A percentile compares a stretch with the other conserved stretches of the same genome.
Conservation (phyloP, 805 yeast genomes). For the Wickerhamiella galacta region DNA sequence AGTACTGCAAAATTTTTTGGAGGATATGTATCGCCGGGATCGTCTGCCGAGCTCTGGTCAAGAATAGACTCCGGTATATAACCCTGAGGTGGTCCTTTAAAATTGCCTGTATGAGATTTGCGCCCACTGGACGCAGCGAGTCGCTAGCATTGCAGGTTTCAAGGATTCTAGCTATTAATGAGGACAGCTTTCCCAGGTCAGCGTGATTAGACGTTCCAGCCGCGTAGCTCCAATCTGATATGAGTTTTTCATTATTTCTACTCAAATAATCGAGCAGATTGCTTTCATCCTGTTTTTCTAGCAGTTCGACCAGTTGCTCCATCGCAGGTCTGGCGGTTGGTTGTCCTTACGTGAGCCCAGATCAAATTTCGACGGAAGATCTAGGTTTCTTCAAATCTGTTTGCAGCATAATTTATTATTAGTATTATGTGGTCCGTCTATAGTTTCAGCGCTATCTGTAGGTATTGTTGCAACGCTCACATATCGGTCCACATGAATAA, state of each 20-base stretch:
- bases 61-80: constrained; percentile 49
- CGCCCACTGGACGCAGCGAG: constrained; percentile 4
- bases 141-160: constrained; percentile 1
- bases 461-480: too few species aligned
- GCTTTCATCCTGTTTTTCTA: too few species aligned
- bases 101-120: constrained; percentile 32
- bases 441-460: too few species aligned
- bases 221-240: constrained; percentile 16
- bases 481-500: too few species aligned
- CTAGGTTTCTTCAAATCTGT: too few species aligned
- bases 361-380: too few species aligned
- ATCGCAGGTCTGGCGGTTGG: too few species aligned
- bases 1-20: constrained; percentile 32
- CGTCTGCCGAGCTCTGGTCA: constrained; percentile 39
- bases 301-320: too few species aligned
- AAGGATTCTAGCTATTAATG: constrained; percentile 9
- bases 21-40: constrained; percentile 47
- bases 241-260: constrained; percentile 5
- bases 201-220: constrained; percentile 14
- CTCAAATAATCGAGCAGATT: too few species aligned
- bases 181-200: constrained; percentile 10
- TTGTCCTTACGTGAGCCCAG: too few species aligned
- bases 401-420: too few species aligned
- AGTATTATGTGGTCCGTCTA: too few species aligned
- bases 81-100: constrained; percentile 41